phyloP scores from a whole-genome alignment of 805 yeast genomes.

The Candida anglica region DNA sequence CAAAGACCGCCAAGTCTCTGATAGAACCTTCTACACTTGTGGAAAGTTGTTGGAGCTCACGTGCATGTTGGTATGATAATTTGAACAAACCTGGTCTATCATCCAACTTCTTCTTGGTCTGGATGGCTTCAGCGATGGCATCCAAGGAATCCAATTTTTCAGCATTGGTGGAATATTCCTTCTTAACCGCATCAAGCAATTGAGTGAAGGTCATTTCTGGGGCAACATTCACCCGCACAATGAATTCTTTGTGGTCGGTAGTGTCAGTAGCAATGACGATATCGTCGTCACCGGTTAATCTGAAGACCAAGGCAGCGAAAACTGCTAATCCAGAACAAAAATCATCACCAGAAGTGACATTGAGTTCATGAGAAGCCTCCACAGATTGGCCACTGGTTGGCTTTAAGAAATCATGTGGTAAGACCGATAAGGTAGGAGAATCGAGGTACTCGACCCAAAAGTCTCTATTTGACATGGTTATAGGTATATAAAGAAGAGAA shows the following conservation, averaged over 20 bases:
- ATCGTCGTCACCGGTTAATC: conserved; percentile 93
- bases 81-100: conserved; percentile 61
- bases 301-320: conserved; percentile 65
- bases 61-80: conserved; percentile 51
- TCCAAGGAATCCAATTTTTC: conserved; percentile 46
- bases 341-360: conserved; percentile 8
- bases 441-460: conserved; percentile 66
- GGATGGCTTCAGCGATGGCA: conserved; percentile 52
- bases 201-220: conserved; percentile 53
- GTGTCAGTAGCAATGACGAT: conserved; percentile 77
- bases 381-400: conserved; percentile 67
- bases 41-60: conserved; percentile 36
- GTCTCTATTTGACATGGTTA: conserved; percentile 15
- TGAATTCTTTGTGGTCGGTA: conserved; percentile 37
- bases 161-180: conserved; percentile 32
- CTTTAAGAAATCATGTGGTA: conserved; percentile 84
- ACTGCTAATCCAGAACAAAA: conserved; percentile 60
- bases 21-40: conserved; percentile 49
- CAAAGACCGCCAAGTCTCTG: conserved; percentile 62
- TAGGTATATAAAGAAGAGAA: not conserved
- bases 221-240: conserved; percentile 59
- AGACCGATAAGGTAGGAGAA: conserved; percentile 78
- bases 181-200: conserved; percentile 43
- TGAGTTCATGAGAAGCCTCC: conserved; percentile 47
- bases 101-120: conserved; percentile 47